phyloP scores from a whole-genome alignment of 306 rosid species.

The cucumber (Cucumis sativus) region Cucumber_9930_V3 NC_026661.2:16798001-16798500 shows the following conservation, averaged over 20 bases:
- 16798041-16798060: background rate
- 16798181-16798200: background rate
- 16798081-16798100: background rate
- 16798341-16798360: background rate
- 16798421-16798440: background rate
- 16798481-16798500: background rate
- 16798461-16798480: background rate
- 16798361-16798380: background rate
- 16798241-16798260: background rate
- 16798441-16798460: background rate
- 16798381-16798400: background rate
- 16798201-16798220: background rate
- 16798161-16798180: background rate
- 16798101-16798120: background rate
- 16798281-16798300: background rate
- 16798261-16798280: background rate
- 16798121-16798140: background rate
- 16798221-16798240: background rate
- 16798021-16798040: background rate
- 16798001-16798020: background rate
- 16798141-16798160: background rate
- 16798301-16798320: background rate
- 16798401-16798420: background rate
- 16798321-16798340: background rate
- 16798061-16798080: background rate